Base-by-base conservation (phyloP, 768 basidiomycete genomes). In the Asterophora lycoperdoides region DNA sequence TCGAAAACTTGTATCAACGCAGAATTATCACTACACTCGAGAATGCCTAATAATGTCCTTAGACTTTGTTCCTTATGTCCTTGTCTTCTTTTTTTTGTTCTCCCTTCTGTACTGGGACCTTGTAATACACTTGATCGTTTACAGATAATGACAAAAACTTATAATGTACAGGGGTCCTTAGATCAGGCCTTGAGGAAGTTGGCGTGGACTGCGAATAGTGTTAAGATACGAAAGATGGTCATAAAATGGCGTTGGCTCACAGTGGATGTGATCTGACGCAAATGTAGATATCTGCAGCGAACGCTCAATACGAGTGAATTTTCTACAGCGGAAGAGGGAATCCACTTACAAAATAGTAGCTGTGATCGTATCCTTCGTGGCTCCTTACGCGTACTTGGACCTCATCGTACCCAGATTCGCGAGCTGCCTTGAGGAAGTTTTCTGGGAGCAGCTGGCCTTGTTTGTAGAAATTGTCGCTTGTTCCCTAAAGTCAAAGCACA, bases 401-500 rank as follows among this genome's bases (percentile, higher is more conserved):
- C 57, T 87, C 82, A 51, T 82, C 80, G 57, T 86, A 79, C 4
- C 89, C 87, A 5, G 81, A 76, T 51, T 81, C 78, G 50, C 86
- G 77, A 6, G 90, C 86, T 0, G 87, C 89, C 57, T 81, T 78
- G 49, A 87, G 65, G 63, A 98, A 94, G 63, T 86, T 86, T 59
- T 95, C 89, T 0, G 95, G 96, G 44, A 91, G 78, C 11, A 99
- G 79, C 64, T 98, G 94, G 23, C 84, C 84, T 56, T 90, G 75
- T 58, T 88, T 78, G 67, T 87, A 85, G 63, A 93, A 96, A 43
- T 86, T 74, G 67, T 96, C 94, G 10, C 66, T 77, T 23, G 83
- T 84, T 23, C 90, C 90, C 89, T 91, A 57, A 43, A 26, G 42
- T 32, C 28, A 33, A 34, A 34, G 10, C 13, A 17, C 15, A 30